A percentile compares a stretch with the other conserved stretches of the same genome.
These are phyloP conservation scores for Leptographium procerum DNA, from an alignment of 2,329 filamentous ascomycete species.

Conservation along the genomic window DNA sequence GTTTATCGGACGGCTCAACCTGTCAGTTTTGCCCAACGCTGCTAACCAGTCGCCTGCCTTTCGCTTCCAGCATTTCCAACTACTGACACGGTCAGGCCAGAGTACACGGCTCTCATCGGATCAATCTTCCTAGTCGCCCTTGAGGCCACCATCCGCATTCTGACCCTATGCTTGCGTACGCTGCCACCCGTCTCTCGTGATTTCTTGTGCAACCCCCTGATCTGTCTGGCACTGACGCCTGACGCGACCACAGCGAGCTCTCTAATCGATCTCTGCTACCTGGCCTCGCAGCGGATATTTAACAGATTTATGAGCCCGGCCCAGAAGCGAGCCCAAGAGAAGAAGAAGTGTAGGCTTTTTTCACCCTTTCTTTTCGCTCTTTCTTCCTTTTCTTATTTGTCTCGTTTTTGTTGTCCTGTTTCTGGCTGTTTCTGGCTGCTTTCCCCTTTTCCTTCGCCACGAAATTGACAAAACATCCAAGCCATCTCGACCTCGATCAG, in stretches of 20 bases:
- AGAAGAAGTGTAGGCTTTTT: constrained; percentile 48
- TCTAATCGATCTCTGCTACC: constrained; percentile 73
- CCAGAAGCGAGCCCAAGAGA: constrained; percentile 54
- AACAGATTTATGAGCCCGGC: constrained; percentile 64
- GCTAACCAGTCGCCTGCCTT: constrained; percentile 1
- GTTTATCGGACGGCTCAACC: constrained; percentile 40
- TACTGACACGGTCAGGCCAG: constrained; percentile 40
- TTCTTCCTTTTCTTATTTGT: background rate
- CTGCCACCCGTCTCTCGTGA: background rate
- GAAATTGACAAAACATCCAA: constrained; percentile 16
- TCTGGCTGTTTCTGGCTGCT: background rate
- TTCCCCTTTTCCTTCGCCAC: no score
- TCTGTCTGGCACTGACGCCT: background rate
- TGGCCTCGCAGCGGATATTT: constrained; percentile 70
- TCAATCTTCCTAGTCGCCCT: constrained; percentile 75
- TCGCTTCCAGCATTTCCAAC: background rate
- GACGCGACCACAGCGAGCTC: constrained; percentile 49
- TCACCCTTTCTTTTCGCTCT: constrained; percentile 20
- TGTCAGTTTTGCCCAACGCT: constrained; percentile 25
- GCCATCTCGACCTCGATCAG: constrained; percentile 66
- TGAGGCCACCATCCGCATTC: constrained; percentile 71
- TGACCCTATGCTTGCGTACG: constrained; percentile 75
- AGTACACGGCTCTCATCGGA: constrained; percentile 77
- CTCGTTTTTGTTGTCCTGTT: background rate
- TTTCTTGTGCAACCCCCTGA: background rate